These are phyloP conservation scores for Oryza punctata DNA, from an alignment of 176 grass and related monocot genomes.

Conservation along the genomic window DNA sequence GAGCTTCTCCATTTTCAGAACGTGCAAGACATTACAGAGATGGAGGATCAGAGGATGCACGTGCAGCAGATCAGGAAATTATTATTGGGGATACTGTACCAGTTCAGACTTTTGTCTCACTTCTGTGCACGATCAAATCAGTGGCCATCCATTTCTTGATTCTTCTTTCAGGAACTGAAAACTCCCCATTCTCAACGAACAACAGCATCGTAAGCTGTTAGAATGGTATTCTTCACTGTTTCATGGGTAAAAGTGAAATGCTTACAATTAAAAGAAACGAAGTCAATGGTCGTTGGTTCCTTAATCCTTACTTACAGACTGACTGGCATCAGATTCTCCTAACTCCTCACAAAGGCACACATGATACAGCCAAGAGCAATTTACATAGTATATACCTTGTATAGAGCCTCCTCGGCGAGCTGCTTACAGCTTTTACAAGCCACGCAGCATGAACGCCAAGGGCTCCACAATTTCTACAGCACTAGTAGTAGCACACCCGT, in stretches of 20 bases:
- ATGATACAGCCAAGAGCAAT: slow-evolving; percentile 20
- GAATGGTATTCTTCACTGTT: neutral
- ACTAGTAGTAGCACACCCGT: neutral
- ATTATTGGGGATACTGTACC: neutral
- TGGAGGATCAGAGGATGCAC: neutral
- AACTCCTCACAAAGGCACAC: neutral
- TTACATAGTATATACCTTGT: slow-evolving; percentile 39
- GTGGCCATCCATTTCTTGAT: neutral
- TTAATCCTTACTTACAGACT: slow-evolving; percentile 29
- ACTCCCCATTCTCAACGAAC: neutral
- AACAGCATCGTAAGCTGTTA: neutral
- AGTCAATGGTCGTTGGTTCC: neutral
- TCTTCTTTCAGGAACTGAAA: neutral
- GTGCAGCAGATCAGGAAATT: neutral
- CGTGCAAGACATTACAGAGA: neutral
- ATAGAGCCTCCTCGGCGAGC: slow-evolving; percentile 37
- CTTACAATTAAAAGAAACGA: neutral
- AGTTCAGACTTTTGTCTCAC: neutral
- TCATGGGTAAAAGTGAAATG: neutral
- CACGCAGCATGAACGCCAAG: neutral
- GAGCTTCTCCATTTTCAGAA: neutral
- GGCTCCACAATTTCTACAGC: slow-evolving; percentile 33
- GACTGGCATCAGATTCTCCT: neutral
- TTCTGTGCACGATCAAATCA: neutral
- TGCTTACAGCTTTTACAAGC: slow-evolving; percentile 10